These are phyloP conservation scores for Globisporangium nodosum DNA, from an alignment of 352 stramenopile species.

Conservation along the genomic window DNA sequence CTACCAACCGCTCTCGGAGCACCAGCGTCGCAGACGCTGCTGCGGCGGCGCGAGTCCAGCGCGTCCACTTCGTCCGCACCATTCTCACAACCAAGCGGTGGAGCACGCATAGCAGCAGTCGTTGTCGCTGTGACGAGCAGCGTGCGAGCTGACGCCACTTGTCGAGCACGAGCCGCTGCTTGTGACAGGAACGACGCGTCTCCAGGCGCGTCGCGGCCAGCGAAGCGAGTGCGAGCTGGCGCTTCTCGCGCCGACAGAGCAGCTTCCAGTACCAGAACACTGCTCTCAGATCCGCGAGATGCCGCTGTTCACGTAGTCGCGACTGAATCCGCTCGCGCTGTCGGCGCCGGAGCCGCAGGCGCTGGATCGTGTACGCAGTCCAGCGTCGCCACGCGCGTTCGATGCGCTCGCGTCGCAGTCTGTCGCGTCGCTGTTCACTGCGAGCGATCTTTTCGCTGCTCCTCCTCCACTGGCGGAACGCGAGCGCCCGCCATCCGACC, in stretches of 20 bases:
- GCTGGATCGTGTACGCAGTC: background rate
- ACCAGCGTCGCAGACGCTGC: background rate
- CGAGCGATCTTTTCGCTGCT: conserved; percentile 1
- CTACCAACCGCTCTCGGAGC: background rate
- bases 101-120: background rate
- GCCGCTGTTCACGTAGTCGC: background rate
- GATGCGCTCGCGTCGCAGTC: background rate
- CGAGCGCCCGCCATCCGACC: conserved; percentile 7
- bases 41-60: background rate
- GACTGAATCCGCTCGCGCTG: conserved; percentile 2
- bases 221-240: background rate
- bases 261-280: conserved; percentile 4
- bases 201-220: background rate
- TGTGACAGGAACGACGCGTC: background rate
- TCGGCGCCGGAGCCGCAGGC: background rate
- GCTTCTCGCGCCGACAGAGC: background rate
- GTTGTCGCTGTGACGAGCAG: background rate
- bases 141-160: background rate
- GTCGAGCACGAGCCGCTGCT: background rate
- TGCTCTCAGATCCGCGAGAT: background rate
- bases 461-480: conserved; percentile 21
- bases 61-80: background rate
- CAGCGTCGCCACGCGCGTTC: background rate
- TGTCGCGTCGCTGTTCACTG: background rate
- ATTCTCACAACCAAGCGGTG: background rate